Evolutionary conservation across 371 early-diverging fungal species (phyloP), one percentile per base, ranked within the genome.

Genomic region (Enterospora canceri): DNA sequence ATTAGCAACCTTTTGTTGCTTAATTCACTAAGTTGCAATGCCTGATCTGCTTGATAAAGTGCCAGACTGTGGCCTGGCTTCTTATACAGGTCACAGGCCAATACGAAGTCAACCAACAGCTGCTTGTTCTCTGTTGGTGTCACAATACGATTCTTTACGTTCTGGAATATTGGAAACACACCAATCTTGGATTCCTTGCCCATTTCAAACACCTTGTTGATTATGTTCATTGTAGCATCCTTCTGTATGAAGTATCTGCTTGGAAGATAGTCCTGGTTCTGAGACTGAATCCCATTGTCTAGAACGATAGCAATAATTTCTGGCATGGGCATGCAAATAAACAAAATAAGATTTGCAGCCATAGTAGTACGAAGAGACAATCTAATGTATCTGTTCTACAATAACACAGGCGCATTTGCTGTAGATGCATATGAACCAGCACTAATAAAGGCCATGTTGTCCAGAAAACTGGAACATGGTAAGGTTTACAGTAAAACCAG

Each of bases 151-250:
- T 75, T 73, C 4, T 53, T 47, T 46, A 59, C 51, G 12, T 21
- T 29, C 60, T 73, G 71, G 59, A 89, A 93, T 84, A 90, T 87
- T 29, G 95, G 87, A 85, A 96, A 86, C 55, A 95, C 79, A 15
- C 92, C 95, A 50, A 96, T 90, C 18, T 88, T 90, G 79, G 89
- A 92, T 79, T 96, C 95, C 26, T 90, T 89, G 80, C 94, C 89
- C 48, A 84, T 83, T 65, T 88, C 87, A 24, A 88, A 89, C 79
- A 91, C 93, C 51, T 87, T 86, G 53, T 85, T 84, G 78, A 94
- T 92, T 73, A 94, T 81, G 62, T 88, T 82, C 75, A 88, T 89
- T 70, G 89, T 88, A 4, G 91, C 88, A 81, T 96, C 97, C 58
- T 85, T 85, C 79, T 95, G 95, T 55, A 92, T 90, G 70, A 88